Evolutionary conservation across 2,329 filamentous ascomycete species (phyloP).

Genomic region (Aspergillus pseudoglaucus): DNA sequence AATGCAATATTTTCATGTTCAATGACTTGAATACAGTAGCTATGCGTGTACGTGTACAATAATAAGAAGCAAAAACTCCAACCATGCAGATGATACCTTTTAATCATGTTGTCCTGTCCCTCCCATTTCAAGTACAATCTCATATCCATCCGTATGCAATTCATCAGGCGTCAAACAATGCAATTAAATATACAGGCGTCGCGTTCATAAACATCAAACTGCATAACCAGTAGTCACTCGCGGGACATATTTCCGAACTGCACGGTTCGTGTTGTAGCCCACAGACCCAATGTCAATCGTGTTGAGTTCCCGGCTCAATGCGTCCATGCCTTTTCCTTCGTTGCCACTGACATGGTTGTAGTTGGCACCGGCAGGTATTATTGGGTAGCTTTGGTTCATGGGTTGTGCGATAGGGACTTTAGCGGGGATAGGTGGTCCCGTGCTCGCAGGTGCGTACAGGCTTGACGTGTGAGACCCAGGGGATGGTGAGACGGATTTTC

Average conservation of each 20-base stretch:
- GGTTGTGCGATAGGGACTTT: constrained; percentile 36
- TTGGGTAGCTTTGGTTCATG: constrained; percentile 22
- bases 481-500: constrained; percentile 23
- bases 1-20: no score
- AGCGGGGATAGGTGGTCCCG: constrained; percentile 36
- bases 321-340: constrained; percentile 29
- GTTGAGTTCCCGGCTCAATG: constrained; percentile 53
- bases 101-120: background rate
- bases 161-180: constrained; percentile 1
- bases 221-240: constrained; percentile 24
- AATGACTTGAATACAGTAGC: no score
- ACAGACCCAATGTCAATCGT: constrained; percentile 43
- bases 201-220: constrained; percentile 11
- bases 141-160: constrained; percentile 7
- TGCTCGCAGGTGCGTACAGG: constrained; percentile 24
- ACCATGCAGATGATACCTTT: background rate
- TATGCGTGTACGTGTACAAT: background rate
- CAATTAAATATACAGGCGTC: background rate
- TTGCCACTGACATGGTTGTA: background rate
- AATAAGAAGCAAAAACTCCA: background rate
- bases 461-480: constrained; percentile 18
- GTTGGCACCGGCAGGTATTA: constrained; percentile 20
- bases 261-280: constrained; percentile 24
- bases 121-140: constrained; percentile 3
- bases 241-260: constrained; percentile 27